Conservation (phyloP, 306 rosid species). For the Cajanus cajan region DNA sequence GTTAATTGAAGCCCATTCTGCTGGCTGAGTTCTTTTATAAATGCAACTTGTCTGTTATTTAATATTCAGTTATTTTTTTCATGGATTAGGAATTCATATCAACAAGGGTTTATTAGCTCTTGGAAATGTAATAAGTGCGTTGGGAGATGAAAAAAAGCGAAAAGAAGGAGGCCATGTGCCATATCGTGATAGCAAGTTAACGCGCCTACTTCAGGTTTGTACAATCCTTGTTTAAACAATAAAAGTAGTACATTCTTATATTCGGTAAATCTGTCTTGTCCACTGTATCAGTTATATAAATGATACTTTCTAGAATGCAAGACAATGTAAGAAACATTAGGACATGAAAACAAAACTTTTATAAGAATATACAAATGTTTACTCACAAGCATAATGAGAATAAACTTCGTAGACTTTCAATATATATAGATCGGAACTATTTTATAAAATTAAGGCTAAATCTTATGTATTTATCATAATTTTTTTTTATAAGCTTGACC, state of each 20-base stretch:
- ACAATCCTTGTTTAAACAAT: neutral
- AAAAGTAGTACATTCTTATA: neutral
- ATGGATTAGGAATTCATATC: slow-evolving; percentile 82
- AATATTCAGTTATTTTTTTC: neutral
- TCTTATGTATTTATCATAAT: no score
- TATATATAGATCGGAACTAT: no score
- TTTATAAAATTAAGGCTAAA: no score
- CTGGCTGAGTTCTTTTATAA: slow-evolving; percentile 6
- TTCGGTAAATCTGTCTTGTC: neutral
- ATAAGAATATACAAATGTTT: neutral
- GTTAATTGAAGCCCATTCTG: neutral
- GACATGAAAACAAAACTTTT: neutral
- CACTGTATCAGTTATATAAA: neutral
- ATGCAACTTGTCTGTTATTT: slow-evolving; percentile 11
- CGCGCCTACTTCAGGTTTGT: slow-evolving; percentile 88
- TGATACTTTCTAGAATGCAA: neutral
- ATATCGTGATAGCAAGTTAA: slow-evolving; percentile 95
- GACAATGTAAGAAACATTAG: neutral
- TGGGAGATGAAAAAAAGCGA: slow-evolving; percentile 95
- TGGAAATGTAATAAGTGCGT: slow-evolving; percentile 93
- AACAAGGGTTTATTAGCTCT: slow-evolving; percentile 92
- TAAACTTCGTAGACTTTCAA: no score
- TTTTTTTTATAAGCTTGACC: no score
- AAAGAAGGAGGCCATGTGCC: slow-evolving; percentile 99
- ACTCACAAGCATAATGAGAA: no score